Evolutionary conservation across 345 rosid species (phyloP), one percentile per base, ranked within the genome.

Genomic region (Syzygium aromaticum): DNA sequence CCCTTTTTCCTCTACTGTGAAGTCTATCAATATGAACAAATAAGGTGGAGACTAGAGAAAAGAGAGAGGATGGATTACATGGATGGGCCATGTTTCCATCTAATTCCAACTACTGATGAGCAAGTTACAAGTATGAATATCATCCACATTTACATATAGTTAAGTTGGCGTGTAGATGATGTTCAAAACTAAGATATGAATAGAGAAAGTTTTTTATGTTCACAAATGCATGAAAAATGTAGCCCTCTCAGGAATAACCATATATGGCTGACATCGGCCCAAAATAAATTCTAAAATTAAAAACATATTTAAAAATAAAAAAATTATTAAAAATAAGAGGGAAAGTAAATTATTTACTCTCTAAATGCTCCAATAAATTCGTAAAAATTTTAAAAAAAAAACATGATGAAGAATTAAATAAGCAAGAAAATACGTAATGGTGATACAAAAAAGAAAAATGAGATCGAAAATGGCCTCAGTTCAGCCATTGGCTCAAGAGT

Each of bases 61-160:
- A 53, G 56, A 53, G n/a, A 56, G 27, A 23, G 63, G 25, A 27
- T 5, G 63, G 23, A n/a, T 61, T n/a, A 61, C 25, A 5, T 27
- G 64, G 30, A 59, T 11, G n/a, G 16, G 64, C 30, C 30, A 59
- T 11, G 16, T 59, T 59, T 59, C 27, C 3, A 59, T 59, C 0
- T 11, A 1, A 0, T 59, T 25, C 7, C 15, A 12, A 59, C 11
- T 25, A 25, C 8, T 25, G 0, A 12, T 2, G 16, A 12, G 16
- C 3, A 0, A 5, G 0, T 59, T 27, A 59, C 17, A 59, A 59
- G 67, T 59, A 27, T 27, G 30, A 27, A 59, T 11, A 5, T 27
- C 3, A 1, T 27, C 30, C 73, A n/a, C 33, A 6, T n/a, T 61
- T n/a, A 61, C 14, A 14, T 6, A n/a, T 61, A 61, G 9, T 14